Evolutionary conservation across 2,329 filamentous ascomycete species (phyloP).

Genomic region (Sphaerostilbella broomeana): DNA sequence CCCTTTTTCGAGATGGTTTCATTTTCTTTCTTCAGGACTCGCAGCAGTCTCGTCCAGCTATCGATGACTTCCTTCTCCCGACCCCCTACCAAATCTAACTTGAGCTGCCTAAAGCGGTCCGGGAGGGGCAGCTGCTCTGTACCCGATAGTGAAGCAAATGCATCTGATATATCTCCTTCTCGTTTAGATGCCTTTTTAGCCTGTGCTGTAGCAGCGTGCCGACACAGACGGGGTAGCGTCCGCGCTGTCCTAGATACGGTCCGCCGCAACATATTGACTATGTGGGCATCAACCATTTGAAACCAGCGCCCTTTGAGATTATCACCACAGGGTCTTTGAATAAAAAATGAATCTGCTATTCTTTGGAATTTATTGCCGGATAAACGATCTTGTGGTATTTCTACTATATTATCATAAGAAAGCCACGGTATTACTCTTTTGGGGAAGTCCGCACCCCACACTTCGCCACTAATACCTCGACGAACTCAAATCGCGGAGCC

Average conservation of each 20-base stretch:
- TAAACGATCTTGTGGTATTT: neutral
- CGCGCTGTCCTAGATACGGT: constrained; percentile 9
- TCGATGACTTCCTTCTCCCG: constrained; percentile 40
- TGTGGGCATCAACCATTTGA: neutral
- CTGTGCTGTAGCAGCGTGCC: constrained; percentile 8
- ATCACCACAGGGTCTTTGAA: neutral
- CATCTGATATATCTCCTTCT: constrained; percentile 56
- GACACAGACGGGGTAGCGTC: constrained; percentile 7
- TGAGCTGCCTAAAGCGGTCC: constrained; percentile 49
- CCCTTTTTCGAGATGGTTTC: constrained; percentile 39
- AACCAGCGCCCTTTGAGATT: neutral
- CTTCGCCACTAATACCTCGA: constrained; percentile 6
- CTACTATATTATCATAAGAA: constrained; percentile 3
- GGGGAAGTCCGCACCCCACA: constrained; percentile 13
- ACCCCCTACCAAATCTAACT: constrained; percentile 44
- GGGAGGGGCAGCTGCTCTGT: constrained; percentile 40
- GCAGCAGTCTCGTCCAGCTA: constrained; percentile 45
- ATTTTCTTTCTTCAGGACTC: constrained; percentile 40
- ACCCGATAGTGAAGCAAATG: constrained; percentile 54
- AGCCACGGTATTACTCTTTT: constrained; percentile 12
- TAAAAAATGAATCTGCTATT: neutral
- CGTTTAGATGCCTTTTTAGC: constrained; percentile 33
- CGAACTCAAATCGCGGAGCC: neutral
- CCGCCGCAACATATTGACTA: constrained; percentile 14
- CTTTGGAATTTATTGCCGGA: neutral